These are phyloP conservation scores for Aspergillus bertholletiae DNA, from an alignment of 495 filamentous ascomycete genomes.

Conservation along the genomic window DNA sequence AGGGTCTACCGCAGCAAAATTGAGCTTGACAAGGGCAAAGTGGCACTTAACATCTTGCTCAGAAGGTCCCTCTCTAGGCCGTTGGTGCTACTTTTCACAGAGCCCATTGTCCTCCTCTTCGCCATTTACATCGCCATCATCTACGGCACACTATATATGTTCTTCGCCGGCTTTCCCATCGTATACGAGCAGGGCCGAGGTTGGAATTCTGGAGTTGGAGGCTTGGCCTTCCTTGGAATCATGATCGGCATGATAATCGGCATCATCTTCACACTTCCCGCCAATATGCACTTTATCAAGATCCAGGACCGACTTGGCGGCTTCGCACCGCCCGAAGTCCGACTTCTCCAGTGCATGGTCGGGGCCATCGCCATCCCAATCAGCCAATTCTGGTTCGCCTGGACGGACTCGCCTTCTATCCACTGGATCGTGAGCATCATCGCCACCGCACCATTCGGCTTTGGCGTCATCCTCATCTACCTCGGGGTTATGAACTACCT, in stretches of 20 bases:
- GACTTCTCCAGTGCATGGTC: constrained; percentile 22
- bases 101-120: constrained; percentile 55
- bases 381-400: constrained; percentile 54
- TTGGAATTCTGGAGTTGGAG: constrained; percentile 60
- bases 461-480: constrained; percentile 61
- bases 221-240: constrained; percentile 68
- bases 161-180: constrained; percentile 72
- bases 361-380: constrained; percentile 25
- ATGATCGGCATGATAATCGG: constrained; percentile 65
- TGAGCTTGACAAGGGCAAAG: constrained; percentile 33
- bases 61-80: constrained; percentile 37
- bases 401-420: constrained; percentile 55
- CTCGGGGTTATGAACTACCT: constrained; percentile 63
- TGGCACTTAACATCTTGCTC: constrained; percentile 32
- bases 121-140: constrained; percentile 62
- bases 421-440: constrained; percentile 58
- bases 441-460: constrained; percentile 57
- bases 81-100: constrained; percentile 56
- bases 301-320: constrained; percentile 2
- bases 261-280: constrained; percentile 26
- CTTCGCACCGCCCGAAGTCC: constrained; percentile 27
- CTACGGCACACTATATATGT: constrained; percentile 67
- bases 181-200: constrained; percentile 63
- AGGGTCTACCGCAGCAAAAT: constrained; percentile 48
- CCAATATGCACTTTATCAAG: constrained; percentile 26